Conservation (phyloP, 2,329 filamentous ascomycete species). For the Aschersonia sp. region DNA sequence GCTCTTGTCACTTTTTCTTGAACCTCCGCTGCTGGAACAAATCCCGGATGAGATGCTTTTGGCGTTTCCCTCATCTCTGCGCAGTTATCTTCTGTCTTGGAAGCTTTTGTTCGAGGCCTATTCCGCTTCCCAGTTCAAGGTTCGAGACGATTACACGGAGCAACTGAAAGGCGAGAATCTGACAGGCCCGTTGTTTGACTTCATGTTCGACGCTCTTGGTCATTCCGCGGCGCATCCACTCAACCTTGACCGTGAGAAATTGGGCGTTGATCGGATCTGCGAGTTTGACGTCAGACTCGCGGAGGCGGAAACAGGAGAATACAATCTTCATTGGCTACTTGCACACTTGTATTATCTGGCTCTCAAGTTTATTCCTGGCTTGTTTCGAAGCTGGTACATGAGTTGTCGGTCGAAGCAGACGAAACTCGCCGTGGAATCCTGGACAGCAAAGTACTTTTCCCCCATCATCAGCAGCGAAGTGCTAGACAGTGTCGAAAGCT, state of each 20-base stretch:
- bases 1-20: conserved; percentile 67
- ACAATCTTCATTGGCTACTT: conserved; percentile 69
- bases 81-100: conserved; percentile 81
- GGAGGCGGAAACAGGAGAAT: conserved; percentile 47
- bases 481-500: conserved; percentile 52
- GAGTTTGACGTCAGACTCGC: conserved; percentile 36
- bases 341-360: conserved; percentile 75
- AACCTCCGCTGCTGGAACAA: conserved; percentile 56
- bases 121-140: conserved; percentile 59
- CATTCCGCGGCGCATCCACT: conserved; percentile 60
- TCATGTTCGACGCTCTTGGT: conserved; percentile 74
- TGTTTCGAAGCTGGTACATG: conserved; percentile 76
- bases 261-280: conserved; percentile 40
- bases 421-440: conserved; percentile 61
- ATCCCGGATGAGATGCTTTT: conserved; percentile 52
- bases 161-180: conserved; percentile 63
- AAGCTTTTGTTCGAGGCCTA: conserved; percentile 81
- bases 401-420: conserved; percentile 70
- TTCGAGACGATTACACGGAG: conserved; percentile 67
- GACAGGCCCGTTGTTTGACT: conserved; percentile 55
- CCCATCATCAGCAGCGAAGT: conserved; percentile 51
- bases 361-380: conserved; percentile 60
- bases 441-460: conserved; percentile 77
- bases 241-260: conserved; percentile 55
- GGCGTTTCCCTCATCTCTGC: conserved; percentile 53